phyloP scores from a whole-genome alignment of 2,329 filamentous ascomycete species.

The Stromatinia cepivora region DNA sequence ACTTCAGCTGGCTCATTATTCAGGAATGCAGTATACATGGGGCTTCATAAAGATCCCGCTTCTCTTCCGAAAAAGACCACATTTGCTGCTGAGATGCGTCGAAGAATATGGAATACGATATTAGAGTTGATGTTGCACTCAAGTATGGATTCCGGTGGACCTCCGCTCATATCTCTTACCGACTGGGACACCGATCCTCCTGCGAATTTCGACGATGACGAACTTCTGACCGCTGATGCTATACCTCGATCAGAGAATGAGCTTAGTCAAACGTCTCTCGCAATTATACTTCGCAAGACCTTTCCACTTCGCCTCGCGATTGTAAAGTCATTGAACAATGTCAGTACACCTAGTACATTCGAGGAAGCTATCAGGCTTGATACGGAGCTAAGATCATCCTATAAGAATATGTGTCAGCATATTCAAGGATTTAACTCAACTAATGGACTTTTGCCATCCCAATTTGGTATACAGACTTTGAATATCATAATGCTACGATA shows the following conservation, averaged over 20 bases:
- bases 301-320: constrained; percentile 49
- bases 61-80: constrained; percentile 42
- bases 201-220: constrained; percentile 52
- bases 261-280: constrained; percentile 47
- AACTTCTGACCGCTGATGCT: constrained; percentile 43
- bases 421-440: background rate
- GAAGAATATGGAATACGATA: constrained; percentile 55
- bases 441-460: constrained; percentile 38
- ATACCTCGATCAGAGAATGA: constrained; percentile 40
- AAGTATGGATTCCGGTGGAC: constrained; percentile 49
- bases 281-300: constrained; percentile 47
- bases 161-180: constrained; percentile 45
- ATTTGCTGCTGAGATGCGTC: constrained; percentile 49
- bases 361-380: constrained; percentile 47
- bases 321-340: constrained; percentile 47
- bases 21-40: constrained; percentile 51
- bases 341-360: constrained; percentile 45
- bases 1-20: constrained; percentile 48
- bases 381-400: constrained; percentile 2
- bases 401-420: background rate
- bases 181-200: constrained; percentile 54
- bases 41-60: constrained; percentile 51
- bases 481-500: constrained; percentile 57
- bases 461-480: constrained; percentile 49
- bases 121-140: constrained; percentile 50